Evolutionary conservation across 768 basidiomycete genomes (phyloP).

Genomic region (Nidularia sp.): DNA sequence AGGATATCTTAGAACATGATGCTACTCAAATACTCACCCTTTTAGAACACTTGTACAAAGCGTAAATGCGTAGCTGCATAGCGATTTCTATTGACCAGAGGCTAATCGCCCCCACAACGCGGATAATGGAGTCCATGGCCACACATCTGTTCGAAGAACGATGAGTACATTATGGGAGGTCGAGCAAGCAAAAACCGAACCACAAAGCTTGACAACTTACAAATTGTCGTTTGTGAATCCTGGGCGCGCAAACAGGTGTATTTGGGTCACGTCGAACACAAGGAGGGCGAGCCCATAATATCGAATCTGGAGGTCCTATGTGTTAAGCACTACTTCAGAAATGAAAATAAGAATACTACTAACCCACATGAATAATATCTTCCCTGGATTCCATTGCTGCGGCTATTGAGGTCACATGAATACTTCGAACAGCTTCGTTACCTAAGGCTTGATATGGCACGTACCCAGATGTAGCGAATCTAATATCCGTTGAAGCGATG

Average conservation of each 20-base stretch:
- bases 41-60: slow-evolving; percentile 34
- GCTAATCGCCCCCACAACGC: slow-evolving; percentile 37
- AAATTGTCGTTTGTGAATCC: slow-evolving; percentile 29
- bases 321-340: not conserved
- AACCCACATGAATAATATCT: slow-evolving; percentile 40
- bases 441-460: not conserved
- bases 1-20: not conserved
- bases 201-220: slow-evolving; percentile 16
- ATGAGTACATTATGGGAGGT: not conserved
- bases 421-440: not conserved
- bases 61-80: slow-evolving; percentile 44
- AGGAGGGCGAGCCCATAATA: slow-evolving; percentile 42
- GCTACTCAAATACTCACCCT: slow-evolving; percentile 16
- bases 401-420: slow-evolving; percentile 14
- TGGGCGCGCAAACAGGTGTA: slow-evolving; percentile 34
- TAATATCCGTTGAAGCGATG: not conserved
- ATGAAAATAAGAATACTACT: slow-evolving; percentile 1
- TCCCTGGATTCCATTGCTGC: slow-evolving; percentile 26
- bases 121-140: slow-evolving; percentile 37
- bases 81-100: slow-evolving; percentile 47
- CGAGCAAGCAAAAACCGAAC: not conserved
- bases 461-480: slow-evolving; percentile 28
- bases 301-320: slow-evolving; percentile 26
- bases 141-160: slow-evolving; percentile 33
- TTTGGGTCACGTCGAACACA: slow-evolving; percentile 40